A percentile compares a stretch with the other conserved stretches of the same genome.
Conservation (phyloP, 768 basidiomycete species). For the Leucocoprinus sp. region DNA sequence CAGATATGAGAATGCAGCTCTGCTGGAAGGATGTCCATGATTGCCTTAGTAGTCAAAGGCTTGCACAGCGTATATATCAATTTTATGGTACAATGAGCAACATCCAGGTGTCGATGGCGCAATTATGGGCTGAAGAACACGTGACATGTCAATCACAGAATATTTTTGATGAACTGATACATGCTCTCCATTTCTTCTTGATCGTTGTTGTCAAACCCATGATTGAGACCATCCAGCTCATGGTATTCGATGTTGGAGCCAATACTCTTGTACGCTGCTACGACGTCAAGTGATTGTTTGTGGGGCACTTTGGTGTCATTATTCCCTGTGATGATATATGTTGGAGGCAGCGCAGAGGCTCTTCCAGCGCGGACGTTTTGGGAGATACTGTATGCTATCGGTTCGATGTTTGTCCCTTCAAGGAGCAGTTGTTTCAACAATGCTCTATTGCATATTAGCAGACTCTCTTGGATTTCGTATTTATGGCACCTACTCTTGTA, state of each 20-base stretch:
- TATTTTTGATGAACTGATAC: constrained; percentile 21
- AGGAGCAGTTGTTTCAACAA: constrained; percentile 24
- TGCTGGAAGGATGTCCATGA: constrained; percentile 31
- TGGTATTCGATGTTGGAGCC: constrained; percentile 21
- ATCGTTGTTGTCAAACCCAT: constrained; percentile 26
- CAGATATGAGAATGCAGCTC: constrained; percentile 40
- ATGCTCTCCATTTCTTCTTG: constrained; percentile 26
- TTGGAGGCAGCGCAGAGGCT: constrained; percentile 20
- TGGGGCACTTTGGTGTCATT: constrained; percentile 28
- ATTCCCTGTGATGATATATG: constrained; percentile 29
- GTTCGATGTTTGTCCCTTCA: constrained; percentile 23
- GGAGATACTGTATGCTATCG: constrained; percentile 23
- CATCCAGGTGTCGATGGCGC: constrained; percentile 10
- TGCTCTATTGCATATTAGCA: constrained; percentile 16
- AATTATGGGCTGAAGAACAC: constrained; percentile 1
- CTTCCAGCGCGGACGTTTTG: constrained; percentile 19
- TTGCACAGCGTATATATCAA: background rate
- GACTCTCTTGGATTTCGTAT: background rate
- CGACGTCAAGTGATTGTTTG: constrained; percentile 26
- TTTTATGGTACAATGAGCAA: constrained; percentile 6
- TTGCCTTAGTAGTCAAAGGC: background rate
- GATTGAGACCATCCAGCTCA: constrained; percentile 25
- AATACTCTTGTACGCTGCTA: constrained; percentile 19
- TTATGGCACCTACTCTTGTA: constrained; percentile 27
- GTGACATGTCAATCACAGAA: background rate